Evolutionary conservation across 1,284 basidiomycete genomes (phyloP), one percentile per base, ranked within the genome.

Genomic region (Pterula multifida): DNA sequence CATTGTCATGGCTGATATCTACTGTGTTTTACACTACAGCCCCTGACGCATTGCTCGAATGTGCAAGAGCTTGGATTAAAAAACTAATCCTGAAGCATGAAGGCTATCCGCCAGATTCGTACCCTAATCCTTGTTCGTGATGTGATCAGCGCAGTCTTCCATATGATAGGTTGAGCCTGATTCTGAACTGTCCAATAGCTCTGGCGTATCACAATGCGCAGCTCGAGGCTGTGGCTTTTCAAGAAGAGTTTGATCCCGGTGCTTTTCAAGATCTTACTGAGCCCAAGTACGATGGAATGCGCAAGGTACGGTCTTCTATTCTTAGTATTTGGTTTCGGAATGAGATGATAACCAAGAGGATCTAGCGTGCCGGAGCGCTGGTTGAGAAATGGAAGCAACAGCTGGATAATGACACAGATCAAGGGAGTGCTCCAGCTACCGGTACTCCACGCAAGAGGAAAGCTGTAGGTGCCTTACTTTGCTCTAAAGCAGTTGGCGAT

Each of bases 171-270:
- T 32, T 32, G 6, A 25, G 2, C 23, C 26, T 6, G 23, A 2
- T 2, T 42, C 21, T 32, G n/a, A 55, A 50, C 56, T 50, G 46
- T 55, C 51, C 23, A 15, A 13, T 48, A 84, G 82, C 77, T 3
- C 74, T 97, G 50, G 83, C 83, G 9, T 90, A 82, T 58, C 91
- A 96, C 63, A 92, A 95, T 62, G 84, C 80, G 6, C 89, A 93
- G 60, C 76, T 97, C 2, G 85, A 96, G 68, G 90, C 92, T 13
- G 84, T 81, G 49, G 94, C 94, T 0, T 95, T 97, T 65, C 83
- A 87, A 49, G 89, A 94, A 62, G 79, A 91, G 56, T 90, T 79
- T 57, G 83, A 93, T 60, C 71, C 78, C 1, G 78, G 80, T 49
- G 65, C 73, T 2, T 86, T 91, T 55, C 78, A 82, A 56, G 93